Percentiles rank a stretch among this genome's conserved stretches.
These are phyloP conservation scores for Magnaporthiopsis rhizophila DNA, from an alignment of 2,329 filamentous ascomycete species.

Conservation along the genomic window DNA sequence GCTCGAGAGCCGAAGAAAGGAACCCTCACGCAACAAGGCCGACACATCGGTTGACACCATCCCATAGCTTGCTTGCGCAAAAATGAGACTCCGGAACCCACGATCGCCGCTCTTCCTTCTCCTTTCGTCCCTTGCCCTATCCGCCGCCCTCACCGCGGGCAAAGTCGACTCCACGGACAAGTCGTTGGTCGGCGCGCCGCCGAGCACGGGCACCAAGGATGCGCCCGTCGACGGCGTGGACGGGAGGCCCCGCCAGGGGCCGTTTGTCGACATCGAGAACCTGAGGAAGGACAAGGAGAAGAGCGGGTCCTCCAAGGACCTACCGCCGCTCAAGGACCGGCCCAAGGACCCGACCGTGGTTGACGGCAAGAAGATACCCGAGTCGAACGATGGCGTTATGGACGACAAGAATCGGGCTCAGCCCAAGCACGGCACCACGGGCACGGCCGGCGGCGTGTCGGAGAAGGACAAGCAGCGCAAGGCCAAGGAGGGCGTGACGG, in stretches of 20 bases:
- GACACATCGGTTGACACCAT: background rate
- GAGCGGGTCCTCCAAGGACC: conserved; percentile 17
- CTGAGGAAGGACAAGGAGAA: conserved; percentile 27
- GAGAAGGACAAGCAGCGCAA: conserved; percentile 75
- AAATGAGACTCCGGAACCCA: conserved; percentile 51
- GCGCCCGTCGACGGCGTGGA: conserved; percentile 88
- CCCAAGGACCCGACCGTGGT: conserved; percentile 43
- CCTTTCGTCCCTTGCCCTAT: conserved; percentile 45
- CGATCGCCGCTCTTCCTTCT: conserved; percentile 41
- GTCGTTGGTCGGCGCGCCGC: conserved; percentile 12
- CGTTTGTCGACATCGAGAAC: conserved; percentile 56
- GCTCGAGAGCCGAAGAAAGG: background rate
- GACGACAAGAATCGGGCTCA: conserved; percentile 70
- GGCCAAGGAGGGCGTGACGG: conserved; percentile 56
- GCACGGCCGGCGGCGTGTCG: conserved; percentile 82
- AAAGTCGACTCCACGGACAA: conserved; percentile 17
- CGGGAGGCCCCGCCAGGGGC: conserved; percentile 86
- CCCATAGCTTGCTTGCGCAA: conserved; percentile 18
- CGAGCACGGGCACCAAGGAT: conserved; percentile 52
- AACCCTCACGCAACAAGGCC: background rate
- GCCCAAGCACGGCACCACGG: conserved; percentile 79
- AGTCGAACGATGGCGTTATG: conserved; percentile 78
- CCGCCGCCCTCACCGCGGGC: conserved; percentile 27
- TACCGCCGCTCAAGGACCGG: conserved; percentile 40
- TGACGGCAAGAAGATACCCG: conserved; percentile 54